Base-by-base conservation (phyloP, 257 asterid species). In the Misopates orontium region DNA sequence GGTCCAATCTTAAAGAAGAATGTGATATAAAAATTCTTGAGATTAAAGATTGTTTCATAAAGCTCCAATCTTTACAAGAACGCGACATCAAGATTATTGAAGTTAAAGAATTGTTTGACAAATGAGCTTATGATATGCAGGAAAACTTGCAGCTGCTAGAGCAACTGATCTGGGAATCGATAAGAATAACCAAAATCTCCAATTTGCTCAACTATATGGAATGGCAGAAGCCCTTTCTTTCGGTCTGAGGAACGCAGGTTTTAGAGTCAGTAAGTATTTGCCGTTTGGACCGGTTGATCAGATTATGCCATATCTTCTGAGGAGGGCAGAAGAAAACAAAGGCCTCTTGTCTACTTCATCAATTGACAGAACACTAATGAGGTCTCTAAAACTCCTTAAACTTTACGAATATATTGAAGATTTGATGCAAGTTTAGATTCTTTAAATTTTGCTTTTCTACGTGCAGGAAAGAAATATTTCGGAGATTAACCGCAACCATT, bases 311-410 rank as follows among this genome's bases (percentile, higher is more conserved):
- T 94, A 94, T 71, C 95, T 94, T 18, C 53, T 94, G 11, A 67
- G 97, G 68, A 79, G 99, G 77, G 99, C 96, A 9, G 99, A 94
- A 66, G 99, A 94, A 75, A 94, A 94, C 85, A 79, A 88, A 61
- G 96, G 96, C 0, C 47, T 94, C 13, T 58, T 94, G 16, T 69
- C 96, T 45, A 67, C 92, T 25, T 82, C 99, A 0, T 53, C 77
- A 0, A 36, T 79, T 12, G 97, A 94, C 64, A 76, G 89, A 18
- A 31, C 11, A 6, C 85, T 88, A 69, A 90, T 88, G 86, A 81
- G 87, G 95, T 86, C 77, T 65, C n/a, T 4, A 23, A 1, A 28
- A 36, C 4, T 11, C 16, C 3, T 4, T 5, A 8, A n/a, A 28
- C 60, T 1, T 4, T 22, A 32, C 5, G n/a, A 0, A 1, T 36